Evolutionary conservation across 768 basidiomycete genomes (phyloP), one percentile per base, ranked within the genome.

Genomic region (Thelephora aurantiotincta): DNA sequence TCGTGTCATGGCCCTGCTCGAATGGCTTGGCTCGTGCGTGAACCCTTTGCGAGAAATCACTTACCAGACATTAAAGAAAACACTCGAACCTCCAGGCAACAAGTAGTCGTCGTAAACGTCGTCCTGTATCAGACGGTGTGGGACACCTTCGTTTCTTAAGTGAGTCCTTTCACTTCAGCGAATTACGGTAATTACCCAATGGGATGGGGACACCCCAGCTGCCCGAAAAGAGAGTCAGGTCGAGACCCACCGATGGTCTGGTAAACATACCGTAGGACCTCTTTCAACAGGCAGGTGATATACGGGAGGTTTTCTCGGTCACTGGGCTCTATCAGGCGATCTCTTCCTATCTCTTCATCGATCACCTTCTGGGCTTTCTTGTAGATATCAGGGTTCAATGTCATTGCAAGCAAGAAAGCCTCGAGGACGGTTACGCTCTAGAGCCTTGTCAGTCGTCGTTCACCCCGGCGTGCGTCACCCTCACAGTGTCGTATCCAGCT

Each of bases 221-320:
- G 43, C 14, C 26, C 42, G 13, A 22, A 38, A 13, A 18, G 16
- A 11, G 14, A n/a, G 42, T 34, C 26, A n/a, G 38, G n/a, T 4
- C 37, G 43, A 35, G 19, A 51, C 6, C n/a, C 55, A 76, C 78
- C n/a, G n/a, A 72, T 12, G 80, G 56, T 11, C 78, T 79, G 18
- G 78, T 74, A 23, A 75, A 68, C 3, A 64, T 70, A 63, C 26
- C 69, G 62, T 19, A 69, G 47, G 11, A 62, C 50, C 54, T 73
- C 71, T 51, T 63, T 67, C 36, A 67, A 49, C 2, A 72, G 43
- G 5, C 69, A 69, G 5, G 49, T 50, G 26, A 68, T 51, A 44
- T 68, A 70, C 0, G 66, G 67, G 13, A 70, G 48, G 0, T 51
- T 48, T 5, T 56, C 51, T 2, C 54, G 52, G 46, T 72, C 68